Conservation (phyloP, 2,329 filamentous ascomycete genomes). For the Epichloe baconii region DNA sequence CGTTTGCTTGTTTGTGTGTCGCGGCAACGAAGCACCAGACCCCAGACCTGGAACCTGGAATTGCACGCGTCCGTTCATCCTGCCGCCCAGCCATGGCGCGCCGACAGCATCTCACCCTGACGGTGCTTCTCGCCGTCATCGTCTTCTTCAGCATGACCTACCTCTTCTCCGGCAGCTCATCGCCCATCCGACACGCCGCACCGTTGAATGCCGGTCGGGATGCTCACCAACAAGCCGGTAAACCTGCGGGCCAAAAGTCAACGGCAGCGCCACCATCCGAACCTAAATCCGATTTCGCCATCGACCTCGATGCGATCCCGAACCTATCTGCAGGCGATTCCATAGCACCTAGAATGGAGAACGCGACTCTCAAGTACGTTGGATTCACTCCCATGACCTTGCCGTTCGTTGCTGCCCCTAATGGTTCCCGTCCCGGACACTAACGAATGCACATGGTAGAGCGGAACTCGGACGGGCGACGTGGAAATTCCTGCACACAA, state of each 20-base stretch:
- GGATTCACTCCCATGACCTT: background rate
- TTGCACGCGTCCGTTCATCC: background rate
- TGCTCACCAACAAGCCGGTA: background rate
- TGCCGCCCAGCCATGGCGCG: conserved; percentile 31
- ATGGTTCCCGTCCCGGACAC: background rate
- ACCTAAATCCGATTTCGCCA: conserved; percentile 16
- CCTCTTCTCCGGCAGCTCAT: conserved; percentile 35
- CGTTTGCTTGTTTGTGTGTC: too few species aligned
- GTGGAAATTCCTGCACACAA: conserved; percentile 60
- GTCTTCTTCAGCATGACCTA: conserved; percentile 46
- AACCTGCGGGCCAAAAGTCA: background rate
- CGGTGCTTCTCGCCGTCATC: conserved; percentile 40
- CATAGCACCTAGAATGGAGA: conserved; percentile 71
- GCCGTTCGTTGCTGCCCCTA: background rate
- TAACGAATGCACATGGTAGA: conserved; percentile 20
- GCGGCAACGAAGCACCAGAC: background rate
- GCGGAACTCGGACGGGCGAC: conserved; percentile 54
- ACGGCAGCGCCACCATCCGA: conserved; percentile 5
- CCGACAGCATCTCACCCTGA: conserved; percentile 37
- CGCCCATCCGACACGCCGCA: background rate
- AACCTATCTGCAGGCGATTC: conserved; percentile 50
- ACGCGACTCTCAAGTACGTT: conserved; percentile 62
- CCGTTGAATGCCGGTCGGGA: conserved; percentile 7
- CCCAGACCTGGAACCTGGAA: background rate
- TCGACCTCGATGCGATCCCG: conserved; percentile 31